Base-by-base conservation (phyloP, 169 alveolate genomes). In the Eimeria sp. region DNA sequence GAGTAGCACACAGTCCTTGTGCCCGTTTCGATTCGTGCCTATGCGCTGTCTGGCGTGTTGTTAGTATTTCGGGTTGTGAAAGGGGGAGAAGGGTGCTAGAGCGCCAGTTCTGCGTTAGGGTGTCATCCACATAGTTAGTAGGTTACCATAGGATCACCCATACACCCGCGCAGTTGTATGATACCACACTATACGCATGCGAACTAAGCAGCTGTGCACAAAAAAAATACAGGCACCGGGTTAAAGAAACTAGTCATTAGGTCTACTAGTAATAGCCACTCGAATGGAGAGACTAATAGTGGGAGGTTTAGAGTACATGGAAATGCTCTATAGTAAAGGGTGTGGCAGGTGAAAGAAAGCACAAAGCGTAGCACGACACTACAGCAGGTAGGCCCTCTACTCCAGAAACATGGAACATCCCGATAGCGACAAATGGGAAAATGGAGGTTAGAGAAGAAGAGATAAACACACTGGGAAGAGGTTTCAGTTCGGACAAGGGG, bases 381-480 rank as follows among this genome's bases (percentile, higher is more conserved):
- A 18, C n/a, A 61, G 70, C 70, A 61, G 20, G n/a, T 16, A 61
- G n/a, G 27, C 30, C 27, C 70, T 61, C 70, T 61, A 61, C 70
- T 61, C 70, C 70, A 18, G 70, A 61, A 61, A 18, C 70, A 61
- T 61, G 70, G 70, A 61, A 61, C 70, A 61, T 61, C 70, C 70
- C 0, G 20, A 61, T 61, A 61, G 70, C 20, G 70, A 61, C 70
- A 61, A 18, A 4, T 61, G n/a, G 70, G 70, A 7, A 61, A 61
- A 61, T 16, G 30, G 70, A 61, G 27, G 27, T 18, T 61, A 61
- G 70, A 61, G 13, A n/a, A 61, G 70, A 18, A 61, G 70, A 61
- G 70, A 11, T 61, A 61, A 61, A 61, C 70, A 61, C 2, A 61
- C 70, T 61, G 30, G 70, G 70, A 11, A 30, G 70, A 0, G 70